Percentiles rank a stretch among this genome's conserved stretches.
Evolutionary conservation across 108 stramenopile species (phyloP).

Genomic region (Fistulifera solaris): DNA sequence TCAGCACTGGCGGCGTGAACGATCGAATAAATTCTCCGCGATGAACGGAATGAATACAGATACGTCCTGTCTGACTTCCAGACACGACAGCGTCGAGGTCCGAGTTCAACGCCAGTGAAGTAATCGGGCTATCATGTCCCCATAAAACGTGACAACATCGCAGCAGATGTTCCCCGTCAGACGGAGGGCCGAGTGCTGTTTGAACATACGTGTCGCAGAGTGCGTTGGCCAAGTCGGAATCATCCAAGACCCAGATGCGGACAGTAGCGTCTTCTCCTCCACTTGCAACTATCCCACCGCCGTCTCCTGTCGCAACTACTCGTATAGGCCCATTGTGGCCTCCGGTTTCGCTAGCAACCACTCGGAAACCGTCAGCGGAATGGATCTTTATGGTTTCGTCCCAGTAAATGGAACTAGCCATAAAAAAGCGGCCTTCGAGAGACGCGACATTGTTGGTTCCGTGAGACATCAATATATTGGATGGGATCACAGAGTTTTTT

Average conservation of each 20-base stretch:
- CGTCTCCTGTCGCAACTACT: slow-evolving; percentile 47
- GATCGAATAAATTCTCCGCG: slow-evolving; percentile 67
- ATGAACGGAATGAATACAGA: slow-evolving; percentile 68
- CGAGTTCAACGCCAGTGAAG: slow-evolving; percentile 49
- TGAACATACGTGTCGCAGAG: slow-evolving; percentile 67
- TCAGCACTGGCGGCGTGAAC: slow-evolving; percentile 8
- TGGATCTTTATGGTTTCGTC: slow-evolving; percentile 68
- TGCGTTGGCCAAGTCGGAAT: slow-evolving; percentile 52
- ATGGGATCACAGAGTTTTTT: slow-evolving; percentile 15
- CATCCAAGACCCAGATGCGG: slow-evolving; percentile 69
- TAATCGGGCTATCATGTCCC: slow-evolving; percentile 58
- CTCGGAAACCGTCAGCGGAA: slow-evolving; percentile 40
- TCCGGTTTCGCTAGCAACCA: slow-evolving; percentile 40
- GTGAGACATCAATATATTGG: slow-evolving; percentile 14
- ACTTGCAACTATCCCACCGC: slow-evolving; percentile 57
- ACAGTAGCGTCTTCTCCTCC: slow-evolving; percentile 78
- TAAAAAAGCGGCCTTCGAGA: slow-evolving; percentile 37
- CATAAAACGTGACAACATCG: slow-evolving; percentile 54
- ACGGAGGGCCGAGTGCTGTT: slow-evolving; percentile 32
- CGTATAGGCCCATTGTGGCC: slow-evolving; percentile 61
- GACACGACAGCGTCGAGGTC: slow-evolving; percentile 68
- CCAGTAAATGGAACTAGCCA: slow-evolving; percentile 70
- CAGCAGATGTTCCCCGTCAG: slow-evolving; percentile 23
- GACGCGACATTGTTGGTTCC: slow-evolving; percentile 25
- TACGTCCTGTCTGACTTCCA: slow-evolving; percentile 42